A percentile compares a stretch with the other conserved stretches of the same genome.
These are phyloP conservation scores for Gnaphalium uliginosum DNA, from an alignment of 129 eudicot genomes.

Conservation along the genomic window DNA sequence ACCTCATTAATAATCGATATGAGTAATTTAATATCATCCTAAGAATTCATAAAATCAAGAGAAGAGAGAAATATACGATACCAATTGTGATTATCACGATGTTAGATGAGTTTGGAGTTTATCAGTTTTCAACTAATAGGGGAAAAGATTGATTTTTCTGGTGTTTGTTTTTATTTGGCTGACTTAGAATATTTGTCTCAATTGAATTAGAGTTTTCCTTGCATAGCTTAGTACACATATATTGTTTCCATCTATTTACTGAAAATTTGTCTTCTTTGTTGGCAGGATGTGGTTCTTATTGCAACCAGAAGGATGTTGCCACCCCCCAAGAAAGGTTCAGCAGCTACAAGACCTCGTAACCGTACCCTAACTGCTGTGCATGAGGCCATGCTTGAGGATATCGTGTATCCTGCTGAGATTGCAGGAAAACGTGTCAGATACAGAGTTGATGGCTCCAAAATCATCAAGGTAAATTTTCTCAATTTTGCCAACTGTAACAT, in stretches of 20 bases:
- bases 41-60: not conserved
- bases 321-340: constrained; percentile 84
- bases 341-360: constrained; percentile 60
- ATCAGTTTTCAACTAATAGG: not conserved
- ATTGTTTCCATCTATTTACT: not conserved
- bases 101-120: not conserved
- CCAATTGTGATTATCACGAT: not conserved
- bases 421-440: constrained; percentile 70
- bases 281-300: constrained; percentile 66
- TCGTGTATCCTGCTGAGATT: constrained; percentile 70
- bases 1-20: not conserved
- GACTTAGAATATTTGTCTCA: too few species aligned
- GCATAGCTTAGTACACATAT: not conserved
- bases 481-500: not conserved
- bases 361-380: constrained; percentile 74
- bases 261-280: not conserved
- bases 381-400: constrained; percentile 66
- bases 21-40: too few species aligned
- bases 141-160: too few species aligned
- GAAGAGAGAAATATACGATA: too few species aligned
- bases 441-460: constrained; percentile 64
- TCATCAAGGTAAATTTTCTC: constrained; percentile 50
- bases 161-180: too few species aligned
- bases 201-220: not conserved
- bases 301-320: constrained; percentile 67